Percentiles rank a stretch among this genome's conserved stretches.
phyloP scores from a whole-genome alignment of 2,329 filamentous ascomycete species.

The Aspergillus fructus region DNA sequence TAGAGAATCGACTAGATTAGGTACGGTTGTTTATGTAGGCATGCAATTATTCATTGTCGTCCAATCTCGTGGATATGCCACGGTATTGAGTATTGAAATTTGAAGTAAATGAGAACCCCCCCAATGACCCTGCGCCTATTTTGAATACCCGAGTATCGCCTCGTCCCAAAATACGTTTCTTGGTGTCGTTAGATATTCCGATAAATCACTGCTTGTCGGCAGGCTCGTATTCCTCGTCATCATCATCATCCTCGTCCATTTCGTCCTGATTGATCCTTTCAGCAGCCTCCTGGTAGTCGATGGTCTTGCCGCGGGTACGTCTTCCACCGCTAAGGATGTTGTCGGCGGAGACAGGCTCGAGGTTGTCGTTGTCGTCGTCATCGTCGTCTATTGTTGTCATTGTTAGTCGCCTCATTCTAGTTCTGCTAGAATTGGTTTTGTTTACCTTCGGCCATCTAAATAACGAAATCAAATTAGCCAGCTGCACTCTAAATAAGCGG shows the following conservation, averaged over 20 bases:
- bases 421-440: background rate
- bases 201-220: slow-evolving; percentile 39
- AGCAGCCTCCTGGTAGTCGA: slow-evolving; percentile 90
- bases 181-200: slow-evolving; percentile 10
- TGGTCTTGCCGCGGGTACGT: slow-evolving; percentile 87
- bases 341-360: slow-evolving; percentile 85
- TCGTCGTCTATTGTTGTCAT: slow-evolving; percentile 48
- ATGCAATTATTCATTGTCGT: slow-evolving; percentile 3
- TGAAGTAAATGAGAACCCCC: slow-evolving; percentile 11
- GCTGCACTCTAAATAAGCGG: background rate
- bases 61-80: slow-evolving; percentile 1
- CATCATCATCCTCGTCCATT: slow-evolving; percentile 57
- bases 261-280: slow-evolving; percentile 72
- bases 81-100: background rate
- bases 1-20: too few relatives aligned
- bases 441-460: slow-evolving; percentile 6
- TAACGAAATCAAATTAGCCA: slow-evolving; percentile 17
- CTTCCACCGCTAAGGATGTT: slow-evolving; percentile 80
- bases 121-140: slow-evolving; percentile 22
- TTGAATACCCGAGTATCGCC: slow-evolving; percentile 17
- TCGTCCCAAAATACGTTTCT: slow-evolving; percentile 14
- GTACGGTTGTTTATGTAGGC: background rate
- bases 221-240: slow-evolving; percentile 42
- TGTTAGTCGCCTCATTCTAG: background rate
- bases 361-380: slow-evolving; percentile 70